A percentile compares a stretch with the other conserved stretches of the same genome.
These are phyloP conservation scores for Lipomyces sp. DNA, from an alignment of 805 yeast species.

Conservation along the genomic window DNA sequence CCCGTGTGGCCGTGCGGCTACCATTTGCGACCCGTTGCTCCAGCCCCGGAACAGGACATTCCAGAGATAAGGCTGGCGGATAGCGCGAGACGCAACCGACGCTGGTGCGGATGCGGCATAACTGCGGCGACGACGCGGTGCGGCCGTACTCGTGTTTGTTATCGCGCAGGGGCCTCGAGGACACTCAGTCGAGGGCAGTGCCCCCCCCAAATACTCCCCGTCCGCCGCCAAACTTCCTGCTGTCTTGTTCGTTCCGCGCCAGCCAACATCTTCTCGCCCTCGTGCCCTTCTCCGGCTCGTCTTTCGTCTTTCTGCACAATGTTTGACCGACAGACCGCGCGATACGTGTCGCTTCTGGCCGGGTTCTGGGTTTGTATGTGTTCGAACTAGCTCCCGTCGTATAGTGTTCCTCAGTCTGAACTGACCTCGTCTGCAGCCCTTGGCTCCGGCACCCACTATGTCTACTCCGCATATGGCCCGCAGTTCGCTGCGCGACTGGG, in stretches of 20 bases:
- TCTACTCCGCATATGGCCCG: constrained; percentile 75
- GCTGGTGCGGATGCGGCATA: too few relatives aligned
- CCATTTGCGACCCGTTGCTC: too few relatives aligned
- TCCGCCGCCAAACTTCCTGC: neutral
- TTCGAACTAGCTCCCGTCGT: neutral
- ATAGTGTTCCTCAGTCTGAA: neutral
- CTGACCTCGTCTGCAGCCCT: constrained; percentile 19
- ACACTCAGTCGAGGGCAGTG: too few relatives aligned
- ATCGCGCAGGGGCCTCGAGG: too few relatives aligned
- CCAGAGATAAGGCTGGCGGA: too few relatives aligned
- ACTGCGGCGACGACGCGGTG: too few relatives aligned
- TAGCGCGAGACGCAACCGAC: too few relatives aligned
- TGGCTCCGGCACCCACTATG: constrained; percentile 62
- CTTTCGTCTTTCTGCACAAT: neutral
- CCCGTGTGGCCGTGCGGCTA: too few relatives aligned
- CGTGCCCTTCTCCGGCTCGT: neutral
- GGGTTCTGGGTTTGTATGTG: constrained; percentile 27
- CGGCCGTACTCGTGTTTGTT: too few relatives aligned
- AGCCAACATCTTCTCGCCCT: neutral
- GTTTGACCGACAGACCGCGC: constrained; percentile 23
- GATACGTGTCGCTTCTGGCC: constrained; percentile 24
- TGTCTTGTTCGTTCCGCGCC: too few relatives aligned
- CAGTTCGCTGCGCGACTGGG: constrained; percentile 59
- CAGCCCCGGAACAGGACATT: too few relatives aligned
- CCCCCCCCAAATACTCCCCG: neutral